These are phyloP conservation scores for Penicillium lividum DNA, from an alignment of 495 filamentous ascomycete genomes.

Conservation along the genomic window DNA sequence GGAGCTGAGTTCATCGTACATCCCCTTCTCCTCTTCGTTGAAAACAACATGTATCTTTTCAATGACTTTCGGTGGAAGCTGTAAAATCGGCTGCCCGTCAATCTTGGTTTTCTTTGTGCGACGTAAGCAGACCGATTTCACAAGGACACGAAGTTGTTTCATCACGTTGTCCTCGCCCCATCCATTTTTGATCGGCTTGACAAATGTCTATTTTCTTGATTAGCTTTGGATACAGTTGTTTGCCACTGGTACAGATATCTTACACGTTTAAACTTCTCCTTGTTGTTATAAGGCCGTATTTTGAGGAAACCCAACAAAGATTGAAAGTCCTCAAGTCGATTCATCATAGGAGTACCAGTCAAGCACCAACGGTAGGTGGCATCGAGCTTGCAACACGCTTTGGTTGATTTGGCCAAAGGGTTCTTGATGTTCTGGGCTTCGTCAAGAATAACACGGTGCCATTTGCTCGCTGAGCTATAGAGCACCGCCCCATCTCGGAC, in stretches of 20 bases:
- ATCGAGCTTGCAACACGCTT: conserved; percentile 61
- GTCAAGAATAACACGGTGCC: conserved; percentile 86
- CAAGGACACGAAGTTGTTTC: conserved; percentile 71
- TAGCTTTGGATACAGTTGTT: conserved; percentile 3
- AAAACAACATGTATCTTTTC: conserved; percentile 71
- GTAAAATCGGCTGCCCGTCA: conserved; percentile 82
- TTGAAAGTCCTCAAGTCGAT: conserved; percentile 78
- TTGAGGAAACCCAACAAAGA: conserved; percentile 79
- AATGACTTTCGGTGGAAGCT: conserved; percentile 68
- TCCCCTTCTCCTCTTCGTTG: conserved; percentile 65
- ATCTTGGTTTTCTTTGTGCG: conserved; percentile 81
- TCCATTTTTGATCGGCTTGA: conserved; percentile 50
- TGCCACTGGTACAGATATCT: conserved; percentile 16
- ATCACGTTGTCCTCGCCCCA: conserved; percentile 53
- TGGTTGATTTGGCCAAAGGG: conserved; percentile 63
- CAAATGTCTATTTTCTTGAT: conserved; percentile 45
- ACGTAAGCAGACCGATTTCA: conserved; percentile 84
- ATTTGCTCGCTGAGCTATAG: conserved; percentile 64
- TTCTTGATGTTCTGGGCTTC: conserved; percentile 97
- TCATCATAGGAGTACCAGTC: conserved; percentile 96
- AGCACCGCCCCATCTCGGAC: conserved; percentile 52
- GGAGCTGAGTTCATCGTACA: conserved; percentile 72
- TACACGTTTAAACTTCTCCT: conserved; percentile 60
- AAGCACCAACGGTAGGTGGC: conserved; percentile 77
- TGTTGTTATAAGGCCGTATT: conserved; percentile 76